Percentiles rank a stretch among this genome's conserved stretches.
Evolutionary conservation across 2,329 filamentous ascomycete species (phyloP).

Genomic region (Aspergillus pseudotamarii): DNA sequence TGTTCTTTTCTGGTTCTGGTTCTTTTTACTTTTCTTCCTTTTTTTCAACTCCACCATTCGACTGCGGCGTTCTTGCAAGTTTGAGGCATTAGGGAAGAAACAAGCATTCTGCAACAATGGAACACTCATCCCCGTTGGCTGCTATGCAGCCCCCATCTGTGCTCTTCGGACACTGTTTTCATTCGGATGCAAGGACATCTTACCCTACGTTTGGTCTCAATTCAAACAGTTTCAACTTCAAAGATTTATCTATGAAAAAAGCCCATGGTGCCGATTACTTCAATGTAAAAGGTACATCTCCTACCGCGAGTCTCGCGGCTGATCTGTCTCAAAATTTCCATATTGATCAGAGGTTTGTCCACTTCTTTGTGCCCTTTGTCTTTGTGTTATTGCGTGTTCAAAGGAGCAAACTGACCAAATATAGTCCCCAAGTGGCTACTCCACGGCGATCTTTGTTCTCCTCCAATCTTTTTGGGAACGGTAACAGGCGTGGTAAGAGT

Average conservation of each 20-base stretch:
- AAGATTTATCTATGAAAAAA: constrained; percentile 71
- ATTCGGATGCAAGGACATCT: constrained; percentile 57
- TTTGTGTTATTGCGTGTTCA: constrained; percentile 9
- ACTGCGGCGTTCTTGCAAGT: constrained; percentile 3
- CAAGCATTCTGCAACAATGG: constrained; percentile 60
- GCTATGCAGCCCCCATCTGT: constrained; percentile 79
- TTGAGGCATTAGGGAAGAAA: constrained; percentile 10
- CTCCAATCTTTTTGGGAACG: constrained; percentile 64
- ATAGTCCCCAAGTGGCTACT: constrained; percentile 78
- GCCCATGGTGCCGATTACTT: constrained; percentile 73
- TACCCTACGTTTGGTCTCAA: constrained; percentile 59
- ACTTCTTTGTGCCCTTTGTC: constrained; percentile 19
- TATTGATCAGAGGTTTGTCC: constrained; percentile 83
- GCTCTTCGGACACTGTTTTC: constrained; percentile 65
- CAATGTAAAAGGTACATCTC: constrained; percentile 82
- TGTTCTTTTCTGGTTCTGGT: neutral
- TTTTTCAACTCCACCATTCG: neutral
- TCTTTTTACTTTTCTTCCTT: neutral
- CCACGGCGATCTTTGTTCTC: constrained; percentile 85
- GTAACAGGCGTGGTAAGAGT: constrained; percentile 60
- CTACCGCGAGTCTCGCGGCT: constrained; percentile 84
- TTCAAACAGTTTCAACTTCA: constrained; percentile 73
- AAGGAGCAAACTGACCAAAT: constrained; percentile 43
- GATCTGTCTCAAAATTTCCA: constrained; percentile 97
- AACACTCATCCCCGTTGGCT: constrained; percentile 90